Base-by-base conservation (phyloP, 371 early-diverging fungal genomes). In the Syncephalastrum sp. region DNA sequence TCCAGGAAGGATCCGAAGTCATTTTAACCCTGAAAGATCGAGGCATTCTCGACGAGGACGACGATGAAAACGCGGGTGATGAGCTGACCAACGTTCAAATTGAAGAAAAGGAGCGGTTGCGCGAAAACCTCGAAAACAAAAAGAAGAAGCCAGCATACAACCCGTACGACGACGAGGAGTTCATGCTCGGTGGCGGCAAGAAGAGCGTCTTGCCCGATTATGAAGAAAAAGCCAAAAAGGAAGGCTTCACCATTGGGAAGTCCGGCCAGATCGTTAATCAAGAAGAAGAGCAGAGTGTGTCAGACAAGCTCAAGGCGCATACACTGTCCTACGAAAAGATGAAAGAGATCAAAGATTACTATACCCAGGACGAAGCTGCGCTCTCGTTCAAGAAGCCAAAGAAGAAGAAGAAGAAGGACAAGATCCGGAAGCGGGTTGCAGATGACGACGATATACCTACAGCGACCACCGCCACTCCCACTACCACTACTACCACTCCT, bases 21-120 rank as follows among this genome's bases (percentile, higher is more conserved):
- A 90, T 96, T 49, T 72, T 97, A 57, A 92, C 94, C 0, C 68
- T 97, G 16, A 92, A 92, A 61, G 98, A 97, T 70, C 76, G 82
- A 15, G 82, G 80, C 1, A 89, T 94, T 54, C 65, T 85, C 33
- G 93, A 88, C 38, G 82, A 88, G 54, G 85, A 81, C 60, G 81
- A 68, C 24, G 76, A 68, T 23, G 76, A 75, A n/a, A 87, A 86
- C 24, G 86, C 83, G 10, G 88, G 77, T 0, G 93, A 92, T 61
- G 87, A 92, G 61, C 69, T 94, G 47, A 81, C 84, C 19, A 88
- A 83, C 56, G 77, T 87, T 6, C 77, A 84, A 10, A 50, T 93
- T n/a, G 82, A 80, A 41, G 95, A 93, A 23, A 70, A 70, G 5
- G 88, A 91, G 59, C 71, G 81, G 25, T 56, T 82, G 19, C 72